Evolutionary conservation across 1,284 basidiomycete species (phyloP).

Genomic region (Marasmius tenuissimus): DNA sequence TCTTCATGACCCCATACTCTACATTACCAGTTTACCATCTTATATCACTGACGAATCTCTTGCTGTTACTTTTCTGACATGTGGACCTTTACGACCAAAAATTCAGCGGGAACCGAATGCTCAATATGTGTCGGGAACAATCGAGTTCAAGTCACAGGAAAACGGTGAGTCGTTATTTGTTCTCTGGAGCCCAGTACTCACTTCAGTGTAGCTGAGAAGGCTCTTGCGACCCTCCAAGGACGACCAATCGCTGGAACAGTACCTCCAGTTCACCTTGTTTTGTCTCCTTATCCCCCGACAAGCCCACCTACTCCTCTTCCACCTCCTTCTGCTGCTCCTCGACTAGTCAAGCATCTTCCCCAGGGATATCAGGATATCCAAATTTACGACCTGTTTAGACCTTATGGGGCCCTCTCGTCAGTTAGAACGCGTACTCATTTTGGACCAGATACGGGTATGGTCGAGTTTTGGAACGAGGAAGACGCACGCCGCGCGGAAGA

Average conservation of each 20-base stretch:
- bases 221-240: constrained; percentile 77
- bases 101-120: constrained; percentile 60
- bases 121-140: constrained; percentile 59
- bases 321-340: constrained; percentile 69
- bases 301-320: constrained; percentile 70
- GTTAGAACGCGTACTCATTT: constrained; percentile 70
- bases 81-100: constrained; percentile 77
- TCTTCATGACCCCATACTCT: constrained; percentile 75
- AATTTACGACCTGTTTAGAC: constrained; percentile 75
- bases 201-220: constrained; percentile 73
- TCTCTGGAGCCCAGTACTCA: constrained; percentile 9
- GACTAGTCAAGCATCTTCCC: constrained; percentile 78
- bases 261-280: constrained; percentile 57
- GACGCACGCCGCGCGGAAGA: constrained; percentile 79
- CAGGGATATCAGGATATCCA: constrained; percentile 68
- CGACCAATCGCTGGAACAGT: constrained; percentile 62
- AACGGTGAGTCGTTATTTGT: constrained; percentile 54
- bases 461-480: constrained; percentile 89
- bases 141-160: constrained; percentile 77
- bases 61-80: constrained; percentile 65
- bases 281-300: constrained; percentile 75
- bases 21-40: constrained; percentile 71
- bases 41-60: constrained; percentile 74
- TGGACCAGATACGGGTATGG: constrained; percentile 69
- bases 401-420: constrained; percentile 71